Evolutionary conservation across 768 basidiomycete species (phyloP).

Genomic region (Cystobasidium ongulense): DNA sequence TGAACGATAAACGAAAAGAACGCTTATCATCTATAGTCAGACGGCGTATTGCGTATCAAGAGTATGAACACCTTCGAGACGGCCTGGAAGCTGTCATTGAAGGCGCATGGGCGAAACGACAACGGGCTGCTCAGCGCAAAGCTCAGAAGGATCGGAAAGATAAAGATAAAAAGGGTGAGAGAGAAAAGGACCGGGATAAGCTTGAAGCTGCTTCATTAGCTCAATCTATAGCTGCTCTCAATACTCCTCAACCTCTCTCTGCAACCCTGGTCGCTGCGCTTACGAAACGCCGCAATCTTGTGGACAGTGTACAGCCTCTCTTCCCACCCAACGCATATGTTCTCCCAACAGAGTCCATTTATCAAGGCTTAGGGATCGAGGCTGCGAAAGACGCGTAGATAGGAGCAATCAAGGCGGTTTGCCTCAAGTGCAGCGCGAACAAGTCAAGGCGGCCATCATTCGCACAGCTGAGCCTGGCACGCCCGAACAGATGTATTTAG

Average conservation of each 20-base stretch:
- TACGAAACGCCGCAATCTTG: conserved; percentile 67
- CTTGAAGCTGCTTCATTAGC: conserved; percentile 48
- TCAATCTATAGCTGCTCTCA: conserved; percentile 39
- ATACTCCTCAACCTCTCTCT: conserved; percentile 47
- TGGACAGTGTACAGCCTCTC: conserved; percentile 62
- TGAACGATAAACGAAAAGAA: conserved; percentile 73
- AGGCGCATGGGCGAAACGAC: conserved; percentile 64
- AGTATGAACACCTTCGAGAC: conserved; percentile 77
- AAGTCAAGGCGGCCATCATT: too few relatives aligned
- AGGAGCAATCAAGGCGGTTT: too few relatives aligned
- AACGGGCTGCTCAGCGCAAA: conserved; percentile 54
- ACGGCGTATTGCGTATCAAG: conserved; percentile 81
- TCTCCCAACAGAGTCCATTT: conserved; percentile 47
- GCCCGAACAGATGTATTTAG: too few relatives aligned
- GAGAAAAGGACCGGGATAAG: conserved; percentile 52
- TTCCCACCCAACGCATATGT: conserved; percentile 67
- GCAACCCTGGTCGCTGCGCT: conserved; percentile 66
- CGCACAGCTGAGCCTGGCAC: too few relatives aligned
- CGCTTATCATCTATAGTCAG: conserved; percentile 68
- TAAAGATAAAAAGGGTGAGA: conserved; percentile 50
- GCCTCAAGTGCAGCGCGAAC: too few relatives aligned
- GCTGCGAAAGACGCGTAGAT: neutral
- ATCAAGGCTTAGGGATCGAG: neutral
- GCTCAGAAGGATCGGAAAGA: conserved; percentile 58
- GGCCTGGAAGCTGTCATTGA: conserved; percentile 77